Conservation (phyloP, 2,329 filamentous ascomycete genomes). For the Achaetomium macrosporum region DNA sequence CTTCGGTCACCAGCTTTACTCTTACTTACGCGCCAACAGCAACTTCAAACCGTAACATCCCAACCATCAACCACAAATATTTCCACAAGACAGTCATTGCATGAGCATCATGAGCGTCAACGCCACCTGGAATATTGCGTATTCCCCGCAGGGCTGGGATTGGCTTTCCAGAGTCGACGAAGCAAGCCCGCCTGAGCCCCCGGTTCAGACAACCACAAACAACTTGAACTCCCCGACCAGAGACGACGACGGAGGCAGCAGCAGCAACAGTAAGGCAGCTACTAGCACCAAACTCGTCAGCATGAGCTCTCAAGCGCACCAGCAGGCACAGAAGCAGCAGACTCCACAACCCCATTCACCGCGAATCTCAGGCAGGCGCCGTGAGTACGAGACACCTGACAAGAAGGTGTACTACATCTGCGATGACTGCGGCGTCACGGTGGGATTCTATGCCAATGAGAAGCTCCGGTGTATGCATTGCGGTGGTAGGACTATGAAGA, state of each 20-base stretch:
- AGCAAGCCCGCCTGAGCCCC: too few species aligned
- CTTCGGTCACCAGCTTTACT: too few species aligned
- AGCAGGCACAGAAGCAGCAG: not conserved
- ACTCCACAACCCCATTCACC: not conserved
- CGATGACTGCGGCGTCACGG: not conserved
- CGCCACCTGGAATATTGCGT: too few species aligned
- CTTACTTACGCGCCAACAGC: too few species aligned
- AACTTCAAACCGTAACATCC: too few species aligned
- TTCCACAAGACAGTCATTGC: too few species aligned
- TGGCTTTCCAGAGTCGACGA: too few species aligned
- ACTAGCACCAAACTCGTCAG: not conserved
- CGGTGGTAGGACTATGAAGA: constrained; percentile 5
- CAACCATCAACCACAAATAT: too few species aligned
- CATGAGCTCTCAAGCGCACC: not conserved
- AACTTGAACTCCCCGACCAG: not conserved
- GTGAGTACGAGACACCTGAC: constrained; percentile 5
- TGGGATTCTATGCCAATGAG: constrained; percentile 3
- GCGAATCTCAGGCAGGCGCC: not conserved
- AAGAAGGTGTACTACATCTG: constrained; percentile 7
- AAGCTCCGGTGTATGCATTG: constrained; percentile 4
- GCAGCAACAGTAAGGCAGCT: not conserved
- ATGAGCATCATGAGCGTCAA: too few species aligned
- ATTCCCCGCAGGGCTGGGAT: too few species aligned
- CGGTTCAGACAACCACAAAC: too few species aligned
- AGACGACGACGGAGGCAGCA: not conserved